phyloP scores from a whole-genome alignment of 2,329 filamentous ascomycete genomes.

The Setomelanomma holmii region DNA sequence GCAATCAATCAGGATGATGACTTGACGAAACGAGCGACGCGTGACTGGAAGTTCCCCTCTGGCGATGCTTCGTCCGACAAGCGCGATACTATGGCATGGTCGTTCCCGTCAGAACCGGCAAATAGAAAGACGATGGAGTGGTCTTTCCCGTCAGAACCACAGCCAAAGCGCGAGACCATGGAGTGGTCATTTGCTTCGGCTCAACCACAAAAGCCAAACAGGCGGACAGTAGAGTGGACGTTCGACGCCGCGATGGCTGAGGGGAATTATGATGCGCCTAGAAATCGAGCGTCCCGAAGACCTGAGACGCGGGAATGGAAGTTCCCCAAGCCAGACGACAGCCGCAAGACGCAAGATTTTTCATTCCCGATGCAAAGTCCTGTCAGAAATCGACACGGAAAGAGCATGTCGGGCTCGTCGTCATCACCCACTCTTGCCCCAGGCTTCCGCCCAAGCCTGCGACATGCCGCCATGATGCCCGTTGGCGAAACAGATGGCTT shows the following conservation, averaged over 20 bases:
- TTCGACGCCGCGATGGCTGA: conserved; percentile 56
- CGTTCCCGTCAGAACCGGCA: conserved; percentile 23
- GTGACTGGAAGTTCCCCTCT: conserved; percentile 63
- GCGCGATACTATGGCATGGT: conserved; percentile 32
- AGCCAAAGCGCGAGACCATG: conserved; percentile 53
- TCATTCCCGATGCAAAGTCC: conserved; percentile 42
- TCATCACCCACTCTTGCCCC: conserved; percentile 41
- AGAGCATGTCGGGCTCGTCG: neutral
- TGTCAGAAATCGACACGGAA: conserved; percentile 18
- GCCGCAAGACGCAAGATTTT: conserved; percentile 45
- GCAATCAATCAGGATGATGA: conserved; percentile 35
- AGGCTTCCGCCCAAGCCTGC: conserved; percentile 49
- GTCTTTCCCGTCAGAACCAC: conserved; percentile 54
- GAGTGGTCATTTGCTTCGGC: conserved; percentile 60
- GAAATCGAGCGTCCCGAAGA: conserved; percentile 40
- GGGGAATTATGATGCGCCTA: conserved; percentile 39
- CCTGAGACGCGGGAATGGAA: conserved; percentile 44
- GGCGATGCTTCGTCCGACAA: conserved; percentile 11
- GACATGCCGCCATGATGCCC: conserved; percentile 52
- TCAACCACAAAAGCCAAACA: conserved; percentile 45
- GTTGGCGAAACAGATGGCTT: conserved; percentile 49
- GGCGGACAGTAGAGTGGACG: conserved; percentile 56
- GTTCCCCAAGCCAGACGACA: conserved; percentile 32
- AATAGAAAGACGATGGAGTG: conserved; percentile 61
- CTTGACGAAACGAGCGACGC: conserved; percentile 50